Evolutionary conservation across 164 flowering plant species (phyloP).

Genomic region (Tinospora cordifolia): DNA sequence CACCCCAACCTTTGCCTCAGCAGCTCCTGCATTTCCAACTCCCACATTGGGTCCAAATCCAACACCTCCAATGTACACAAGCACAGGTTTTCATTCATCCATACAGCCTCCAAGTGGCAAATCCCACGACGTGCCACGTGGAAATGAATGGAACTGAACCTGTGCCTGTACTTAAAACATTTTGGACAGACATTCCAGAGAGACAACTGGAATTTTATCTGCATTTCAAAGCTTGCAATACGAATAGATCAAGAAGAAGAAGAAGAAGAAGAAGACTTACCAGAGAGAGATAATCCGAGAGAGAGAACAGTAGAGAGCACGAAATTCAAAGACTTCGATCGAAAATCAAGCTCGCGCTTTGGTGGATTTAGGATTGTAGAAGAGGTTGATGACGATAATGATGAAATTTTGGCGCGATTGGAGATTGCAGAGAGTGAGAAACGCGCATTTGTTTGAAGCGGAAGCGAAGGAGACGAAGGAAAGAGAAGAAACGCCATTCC

Average conservation of each 20-base stretch:
- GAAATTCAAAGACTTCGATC: slow-evolving; percentile 44
- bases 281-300: slow-evolving; percentile 50
- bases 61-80: background rate
- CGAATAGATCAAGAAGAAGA: background rate
- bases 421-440: background rate
- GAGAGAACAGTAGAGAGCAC: slow-evolving; percentile 58
- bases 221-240: background rate
- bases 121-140: no score
- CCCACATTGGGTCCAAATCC: no score
- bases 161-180: no score
- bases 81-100: no score
- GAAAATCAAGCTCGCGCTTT: slow-evolving; percentile 33
- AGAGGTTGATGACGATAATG: slow-evolving; percentile 7
- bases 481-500: slow-evolving; percentile 13
- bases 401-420: background rate
- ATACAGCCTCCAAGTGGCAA: no score
- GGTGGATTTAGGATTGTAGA: slow-evolving; percentile 10
- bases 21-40: slow-evolving; percentile 30
- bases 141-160: no score
- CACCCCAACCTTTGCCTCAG: slow-evolving; percentile 85
- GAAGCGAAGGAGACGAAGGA: background rate
- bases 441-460: background rate
- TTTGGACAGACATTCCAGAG: no score
- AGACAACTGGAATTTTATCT: no score
- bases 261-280: slow-evolving; percentile 11